A percentile compares a stretch with the other conserved stretches of the same genome.
These are phyloP conservation scores for Endocalyx cinctus DNA, from an alignment of 2,329 filamentous ascomycete genomes.

Conservation along the genomic window DNA sequence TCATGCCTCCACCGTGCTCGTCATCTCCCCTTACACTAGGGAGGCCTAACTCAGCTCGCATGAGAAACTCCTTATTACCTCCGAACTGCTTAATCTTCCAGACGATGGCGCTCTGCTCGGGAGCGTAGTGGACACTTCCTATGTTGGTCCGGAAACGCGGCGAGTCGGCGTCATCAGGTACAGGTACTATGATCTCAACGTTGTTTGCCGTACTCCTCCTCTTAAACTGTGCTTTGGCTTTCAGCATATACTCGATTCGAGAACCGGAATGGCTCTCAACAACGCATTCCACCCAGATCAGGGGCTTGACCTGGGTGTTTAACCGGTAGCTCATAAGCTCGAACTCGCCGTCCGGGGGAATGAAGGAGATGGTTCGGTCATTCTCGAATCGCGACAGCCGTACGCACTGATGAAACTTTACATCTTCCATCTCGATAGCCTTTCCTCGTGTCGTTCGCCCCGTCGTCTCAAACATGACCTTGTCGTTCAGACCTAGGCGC, in stretches of 20 bases:
- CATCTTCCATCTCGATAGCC: conserved; percentile 98
- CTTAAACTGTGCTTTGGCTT: conserved; percentile 97
- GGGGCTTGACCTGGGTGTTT: conserved; percentile 96
- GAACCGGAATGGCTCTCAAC: conserved; percentile 95
- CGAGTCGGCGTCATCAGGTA: conserved; percentile 94
- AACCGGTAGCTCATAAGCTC: conserved; percentile 99
- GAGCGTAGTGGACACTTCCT: conserved; percentile 93
- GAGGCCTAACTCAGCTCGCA: conserved; percentile 92
- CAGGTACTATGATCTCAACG: conserved; percentile 94
- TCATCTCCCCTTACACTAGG: conserved; percentile 94
- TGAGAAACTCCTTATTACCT: conserved; percentile 96
- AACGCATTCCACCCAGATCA: conserved; percentile 98
- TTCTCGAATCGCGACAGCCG: conserved; percentile 95
- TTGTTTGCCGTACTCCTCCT: conserved; percentile 96
- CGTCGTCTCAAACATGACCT: conserved; percentile 99
- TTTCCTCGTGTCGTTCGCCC: conserved; percentile 91
- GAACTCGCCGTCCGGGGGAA: conserved; percentile 96
- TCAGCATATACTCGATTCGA: conserved; percentile 98
- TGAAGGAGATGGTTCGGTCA: conserved; percentile 97
- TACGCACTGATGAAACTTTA: conserved; percentile 99
- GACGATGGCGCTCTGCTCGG: conserved; percentile 94
- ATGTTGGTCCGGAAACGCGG: conserved; percentile 97
- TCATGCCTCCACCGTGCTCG: conserved; percentile 95
- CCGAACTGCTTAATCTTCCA: conserved; percentile 99
- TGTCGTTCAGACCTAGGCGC: conserved; percentile 91